These are phyloP conservation scores for Waitea zeae DNA, from an alignment of 1,284 basidiomycete species.

Conservation along the genomic window DNA sequence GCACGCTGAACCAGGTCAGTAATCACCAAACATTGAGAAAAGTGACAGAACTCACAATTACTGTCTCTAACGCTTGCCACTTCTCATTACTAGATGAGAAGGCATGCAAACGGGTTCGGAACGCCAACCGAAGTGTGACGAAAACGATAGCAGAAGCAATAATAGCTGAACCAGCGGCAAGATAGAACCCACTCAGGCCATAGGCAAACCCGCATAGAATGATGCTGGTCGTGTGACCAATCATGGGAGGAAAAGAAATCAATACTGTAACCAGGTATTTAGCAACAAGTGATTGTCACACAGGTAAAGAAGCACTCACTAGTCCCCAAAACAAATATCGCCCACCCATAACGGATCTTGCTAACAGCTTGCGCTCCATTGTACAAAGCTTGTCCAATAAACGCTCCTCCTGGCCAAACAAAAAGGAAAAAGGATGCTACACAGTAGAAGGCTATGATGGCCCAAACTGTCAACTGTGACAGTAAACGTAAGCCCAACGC, in stretches of 20 bases:
- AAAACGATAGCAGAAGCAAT: conserved; percentile 56
- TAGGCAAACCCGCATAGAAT: conserved; percentile 71
- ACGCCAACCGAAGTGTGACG: conserved; percentile 38
- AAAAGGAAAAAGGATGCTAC: too few relatives aligned
- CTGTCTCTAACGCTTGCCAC: conserved; percentile 62
- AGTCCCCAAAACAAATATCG: conserved; percentile 31
- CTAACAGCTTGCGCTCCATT: conserved; percentile 47
- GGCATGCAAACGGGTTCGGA: conserved; percentile 30
- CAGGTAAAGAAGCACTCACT: conserved; percentile 20
- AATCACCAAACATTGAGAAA: neutral
- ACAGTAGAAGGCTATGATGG: too few relatives aligned
- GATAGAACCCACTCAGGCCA: conserved; percentile 55
- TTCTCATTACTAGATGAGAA: conserved; percentile 50
- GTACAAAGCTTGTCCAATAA: conserved; percentile 58
- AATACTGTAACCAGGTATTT: conserved; percentile 25
- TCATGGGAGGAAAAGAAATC: conserved; percentile 62
- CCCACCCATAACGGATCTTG: conserved; percentile 40
- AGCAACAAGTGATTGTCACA: conserved; percentile 2
- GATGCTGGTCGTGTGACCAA: conserved; percentile 50
- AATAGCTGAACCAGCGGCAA: conserved; percentile 44
- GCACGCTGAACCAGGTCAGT: conserved; percentile 24
- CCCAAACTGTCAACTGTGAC: too few relatives aligned
- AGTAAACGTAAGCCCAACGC: too few relatives aligned
- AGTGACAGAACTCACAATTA: conserved; percentile 35
- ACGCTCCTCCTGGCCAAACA: too few relatives aligned